Evolutionary conservation across 2,329 filamentous ascomycete species (phyloP).

Genomic region (Aspergillus sp.): DNA sequence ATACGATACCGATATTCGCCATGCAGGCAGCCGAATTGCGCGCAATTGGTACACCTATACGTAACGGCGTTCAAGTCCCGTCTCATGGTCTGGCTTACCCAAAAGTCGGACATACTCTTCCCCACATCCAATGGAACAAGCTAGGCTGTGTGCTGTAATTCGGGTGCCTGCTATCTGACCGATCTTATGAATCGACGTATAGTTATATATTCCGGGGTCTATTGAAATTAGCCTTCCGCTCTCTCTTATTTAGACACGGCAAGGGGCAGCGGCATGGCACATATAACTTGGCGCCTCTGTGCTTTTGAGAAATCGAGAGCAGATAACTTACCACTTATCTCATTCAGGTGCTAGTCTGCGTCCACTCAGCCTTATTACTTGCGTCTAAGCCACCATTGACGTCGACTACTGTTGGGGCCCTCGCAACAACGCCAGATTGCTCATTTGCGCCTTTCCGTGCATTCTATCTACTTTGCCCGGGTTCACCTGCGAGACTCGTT

Average conservation of each 20-base stretch:
- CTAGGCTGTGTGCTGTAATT: constrained; percentile 17
- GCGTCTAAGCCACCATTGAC: constrained; percentile 22
- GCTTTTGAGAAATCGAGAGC: background rate
- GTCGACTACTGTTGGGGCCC: constrained; percentile 18
- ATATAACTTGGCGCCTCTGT: constrained; percentile 10
- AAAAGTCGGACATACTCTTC: constrained; percentile 2
- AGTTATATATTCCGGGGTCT: constrained; percentile 10
- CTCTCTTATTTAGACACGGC: background rate
- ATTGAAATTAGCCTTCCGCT: constrained; percentile 2
- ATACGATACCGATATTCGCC: background rate
- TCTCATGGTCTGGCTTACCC: background rate
- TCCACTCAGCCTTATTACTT: constrained; percentile 13
- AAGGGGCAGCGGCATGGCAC: constrained; percentile 19
- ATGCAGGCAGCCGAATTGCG: constrained; percentile 17
- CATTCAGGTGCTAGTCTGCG: constrained; percentile 9
- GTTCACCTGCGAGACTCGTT: background rate
- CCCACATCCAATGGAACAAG: constrained; percentile 12
- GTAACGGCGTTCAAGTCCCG: background rate
- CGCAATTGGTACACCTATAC: background rate
- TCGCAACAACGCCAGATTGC: constrained; percentile 18
- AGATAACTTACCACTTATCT: constrained; percentile 14
- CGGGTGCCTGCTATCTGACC: constrained; percentile 23
- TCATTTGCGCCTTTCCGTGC: constrained; percentile 10
- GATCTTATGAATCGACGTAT: constrained; percentile 13
- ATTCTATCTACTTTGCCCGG: background rate